phyloP scores from a whole-genome alignment of 805 yeast species.

The Citeromyces nyonsensis region DNA sequence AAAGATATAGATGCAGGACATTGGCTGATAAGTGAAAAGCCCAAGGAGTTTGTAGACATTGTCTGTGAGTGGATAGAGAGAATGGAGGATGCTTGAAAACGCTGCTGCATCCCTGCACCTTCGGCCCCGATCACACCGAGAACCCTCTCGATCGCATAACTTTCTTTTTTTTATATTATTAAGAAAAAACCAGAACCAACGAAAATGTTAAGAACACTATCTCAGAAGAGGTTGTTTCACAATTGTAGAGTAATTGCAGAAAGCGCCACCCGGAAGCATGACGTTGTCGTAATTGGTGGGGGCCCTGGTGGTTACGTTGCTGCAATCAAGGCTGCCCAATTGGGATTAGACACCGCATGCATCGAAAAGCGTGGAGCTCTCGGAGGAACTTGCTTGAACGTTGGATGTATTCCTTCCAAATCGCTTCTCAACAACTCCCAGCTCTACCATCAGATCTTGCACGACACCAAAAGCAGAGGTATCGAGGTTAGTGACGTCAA shows the following conservation, averaged over 20 bases:
- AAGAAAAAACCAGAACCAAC: background rate
- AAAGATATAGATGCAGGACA: constrained; percentile 78
- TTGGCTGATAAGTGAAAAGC: constrained; percentile 85
- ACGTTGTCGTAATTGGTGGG: constrained; percentile 92
- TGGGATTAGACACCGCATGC: constrained; percentile 90
- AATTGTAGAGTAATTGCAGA: background rate
- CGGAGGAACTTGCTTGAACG: constrained; percentile 98
- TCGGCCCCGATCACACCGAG: too few species aligned
- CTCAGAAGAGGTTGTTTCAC: background rate
- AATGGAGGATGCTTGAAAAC: background rate
- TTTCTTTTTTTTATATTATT: background rate
- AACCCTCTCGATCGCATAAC: background rate
- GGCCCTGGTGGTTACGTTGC: constrained; percentile 99
- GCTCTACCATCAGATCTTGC: constrained; percentile 74
- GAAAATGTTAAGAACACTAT: too few species aligned
- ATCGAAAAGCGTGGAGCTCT: constrained; percentile 90
- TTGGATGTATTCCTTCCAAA: constrained; percentile 98
- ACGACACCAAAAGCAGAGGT: constrained; percentile 80
- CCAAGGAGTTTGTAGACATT: constrained; percentile 51
- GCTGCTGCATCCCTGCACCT: background rate
- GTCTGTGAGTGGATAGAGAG: constrained; percentile 40
- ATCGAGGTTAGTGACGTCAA: constrained; percentile 65
- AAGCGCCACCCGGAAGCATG: constrained; percentile 44
- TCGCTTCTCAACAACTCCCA: constrained; percentile 91
- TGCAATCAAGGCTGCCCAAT: constrained; percentile 96